Percentiles rank a stretch among this genome's conserved stretches.
Evolutionary conservation across 1,139 yeast species (phyloP).

Genomic region (Yamadazyma membranifaciens): DNA sequence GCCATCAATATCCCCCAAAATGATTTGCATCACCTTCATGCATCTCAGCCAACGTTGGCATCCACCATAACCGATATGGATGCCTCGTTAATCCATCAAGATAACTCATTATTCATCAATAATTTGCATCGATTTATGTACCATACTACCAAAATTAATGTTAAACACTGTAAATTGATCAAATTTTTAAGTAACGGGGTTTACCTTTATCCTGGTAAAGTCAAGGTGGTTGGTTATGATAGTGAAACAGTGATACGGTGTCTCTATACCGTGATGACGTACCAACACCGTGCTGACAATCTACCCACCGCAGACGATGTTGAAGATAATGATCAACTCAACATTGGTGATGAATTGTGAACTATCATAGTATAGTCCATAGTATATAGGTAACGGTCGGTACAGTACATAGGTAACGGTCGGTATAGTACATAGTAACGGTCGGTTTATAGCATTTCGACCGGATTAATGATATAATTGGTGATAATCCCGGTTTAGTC

Average conservation of each 20-base stretch:
- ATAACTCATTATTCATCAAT: constrained; percentile 3
- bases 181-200: constrained; percentile 22
- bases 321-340: not conserved
- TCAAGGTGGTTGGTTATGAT: constrained; percentile 10
- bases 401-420: no score
- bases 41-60: not conserved
- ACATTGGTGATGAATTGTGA: no score
- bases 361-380: no score
- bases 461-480: no score
- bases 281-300: no score
- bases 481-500: no score
- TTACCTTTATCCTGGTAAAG: constrained; percentile 11
- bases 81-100: not conserved
- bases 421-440: no score
- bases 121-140: constrained; percentile 17
- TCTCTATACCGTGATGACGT: not conserved
- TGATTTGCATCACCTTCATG: not conserved
- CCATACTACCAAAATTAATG: constrained; percentile 19
- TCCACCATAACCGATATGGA: not conserved
- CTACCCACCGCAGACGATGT: no score
- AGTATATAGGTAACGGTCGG: no score
- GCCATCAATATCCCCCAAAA: constrained; percentile 3
- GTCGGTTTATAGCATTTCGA: no score
- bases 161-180: constrained; percentile 20
- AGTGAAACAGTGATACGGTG: constrained; percentile 2